phyloP scores from a whole-genome alignment of 2,329 filamentous ascomycete genomes.

The Ophiostoma himal-ulmi region DNA sequence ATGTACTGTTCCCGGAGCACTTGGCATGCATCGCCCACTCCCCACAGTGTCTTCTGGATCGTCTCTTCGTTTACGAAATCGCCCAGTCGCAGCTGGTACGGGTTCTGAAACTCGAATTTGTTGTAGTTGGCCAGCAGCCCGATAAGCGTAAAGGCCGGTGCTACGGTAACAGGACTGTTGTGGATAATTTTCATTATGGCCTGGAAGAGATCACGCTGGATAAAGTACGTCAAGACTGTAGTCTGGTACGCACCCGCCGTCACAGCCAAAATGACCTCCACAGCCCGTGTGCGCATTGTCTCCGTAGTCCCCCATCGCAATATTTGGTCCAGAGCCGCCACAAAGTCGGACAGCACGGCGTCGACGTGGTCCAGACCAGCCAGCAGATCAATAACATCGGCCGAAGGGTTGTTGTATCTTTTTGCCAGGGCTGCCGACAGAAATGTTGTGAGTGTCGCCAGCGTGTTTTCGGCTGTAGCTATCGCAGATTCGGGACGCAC shows the following conservation, averaged over 20 bases:
- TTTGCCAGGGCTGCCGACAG: conserved; percentile 76
- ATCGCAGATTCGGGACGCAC: not conserved
- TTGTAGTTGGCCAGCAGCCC: conserved; percentile 95
- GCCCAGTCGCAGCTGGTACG: conserved; percentile 83
- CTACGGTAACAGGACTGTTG: conserved; percentile 55
- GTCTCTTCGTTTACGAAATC: conserved; percentile 91
- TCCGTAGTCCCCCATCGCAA: conserved; percentile 68
- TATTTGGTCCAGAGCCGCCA: conserved; percentile 71
- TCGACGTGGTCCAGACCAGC: conserved; percentile 88
- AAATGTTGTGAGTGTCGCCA: conserved; percentile 81
- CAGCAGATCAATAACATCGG: conserved; percentile 85
- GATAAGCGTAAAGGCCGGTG: conserved; percentile 66
- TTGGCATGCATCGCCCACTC: conserved; percentile 67
- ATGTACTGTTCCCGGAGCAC: conserved; percentile 69
- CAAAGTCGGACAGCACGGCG: conserved; percentile 79
- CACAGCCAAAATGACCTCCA: conserved; percentile 74
- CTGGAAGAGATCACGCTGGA: conserved; percentile 88
- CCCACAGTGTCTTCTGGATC: conserved; percentile 74
- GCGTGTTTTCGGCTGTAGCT: conserved; percentile 16
- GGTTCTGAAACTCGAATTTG: conserved; percentile 98
- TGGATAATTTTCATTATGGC: conserved; percentile 82
- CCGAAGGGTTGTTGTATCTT: conserved; percentile 90
- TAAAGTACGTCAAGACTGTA: conserved; percentile 88
- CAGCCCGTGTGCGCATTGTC: conserved; percentile 69
- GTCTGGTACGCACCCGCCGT: conserved; percentile 95